Evolutionary conservation across 1,139 yeast species (phyloP), one percentile per base, ranked within the genome.

Genomic region (Geotrichum citri-aurantii): DNA sequence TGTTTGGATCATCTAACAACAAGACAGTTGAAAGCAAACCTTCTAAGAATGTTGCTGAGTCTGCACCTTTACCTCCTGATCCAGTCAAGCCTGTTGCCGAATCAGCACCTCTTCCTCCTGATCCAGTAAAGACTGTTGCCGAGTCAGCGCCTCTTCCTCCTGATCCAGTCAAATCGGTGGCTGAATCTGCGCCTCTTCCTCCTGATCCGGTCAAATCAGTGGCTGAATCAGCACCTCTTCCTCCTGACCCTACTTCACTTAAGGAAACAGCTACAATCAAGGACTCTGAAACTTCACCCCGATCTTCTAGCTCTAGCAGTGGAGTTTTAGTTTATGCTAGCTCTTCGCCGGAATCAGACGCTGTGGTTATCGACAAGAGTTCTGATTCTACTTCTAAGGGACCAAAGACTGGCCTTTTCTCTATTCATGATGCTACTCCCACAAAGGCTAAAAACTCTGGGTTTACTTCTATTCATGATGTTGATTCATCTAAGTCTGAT

Each of bases 111-210:
- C 21, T 37, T 37, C 19, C 44, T 14, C 50, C 50, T 17, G 52
- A 48, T 31, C 42, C 42, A 5, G 49, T 21, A 8, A 26, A 40
- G n/a, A 11, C 42, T 6, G 24, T 37, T 8, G 46, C 24, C 2
- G 59, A 57, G 50, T 57, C 55, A 17, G 59, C 61, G 2, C 60
- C 62, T n/a, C 48, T 59, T 2, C 62, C 60, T 1, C 56, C 62
- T 33, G 56, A 55, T 26, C 61, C 61, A 26, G 26, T 27, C 10
- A 19, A 14, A 10, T 4, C 52, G 17, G 40, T 27, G 2, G 33
- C 23, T 8, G 33, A 14, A 8, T 19, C 31, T 17, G 21, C 24
- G 2, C 27, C 54, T 40, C 23, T 27, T 29, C 23, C 40, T 12
- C 51, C 29, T 26, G n/a, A 26, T 19, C 40, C 51, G 6, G 33